Conservation (phyloP, 495 filamentous ascomycete genomes). For the Aspergillus ellipticus region DNA sequence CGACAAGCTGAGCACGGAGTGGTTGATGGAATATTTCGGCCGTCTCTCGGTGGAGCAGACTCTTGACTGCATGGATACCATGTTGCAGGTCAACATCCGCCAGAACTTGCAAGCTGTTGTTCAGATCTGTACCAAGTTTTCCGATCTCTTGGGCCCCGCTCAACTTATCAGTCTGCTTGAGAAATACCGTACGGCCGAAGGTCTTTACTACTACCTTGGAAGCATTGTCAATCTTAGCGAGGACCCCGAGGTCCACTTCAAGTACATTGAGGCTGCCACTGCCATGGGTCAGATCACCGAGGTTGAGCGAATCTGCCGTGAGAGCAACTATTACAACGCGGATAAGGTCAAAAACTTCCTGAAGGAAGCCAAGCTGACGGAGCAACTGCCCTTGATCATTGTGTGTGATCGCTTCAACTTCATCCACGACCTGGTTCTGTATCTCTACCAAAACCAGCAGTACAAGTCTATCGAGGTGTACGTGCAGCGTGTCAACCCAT, state of each 20-base stretch:
- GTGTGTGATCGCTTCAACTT: slow-evolving; percentile 99
- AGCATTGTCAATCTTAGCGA: slow-evolving; percentile 97
- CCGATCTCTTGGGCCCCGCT: slow-evolving; percentile 87
- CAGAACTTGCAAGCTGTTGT: slow-evolving; percentile 93
- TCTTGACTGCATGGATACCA: slow-evolving; percentile 89
- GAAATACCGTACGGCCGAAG: slow-evolving; percentile 94
- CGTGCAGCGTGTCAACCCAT: slow-evolving; percentile 96
- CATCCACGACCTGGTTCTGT: slow-evolving; percentile 93
- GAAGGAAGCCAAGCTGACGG: slow-evolving; percentile 88
- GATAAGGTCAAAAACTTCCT: slow-evolving; percentile 99
- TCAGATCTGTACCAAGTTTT: slow-evolving; percentile 95
- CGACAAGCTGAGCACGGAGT: slow-evolving; percentile 81
- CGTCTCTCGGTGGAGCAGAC: slow-evolving; percentile 92
- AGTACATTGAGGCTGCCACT: slow-evolving; percentile 97
- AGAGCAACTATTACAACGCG: slow-evolving; percentile 90
- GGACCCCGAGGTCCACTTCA: slow-evolving; percentile 95
- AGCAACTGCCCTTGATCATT: slow-evolving; percentile 95
- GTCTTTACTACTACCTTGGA: slow-evolving; percentile 96
- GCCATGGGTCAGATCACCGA: slow-evolving; percentile 87
- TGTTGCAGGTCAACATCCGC: slow-evolving; percentile 93
- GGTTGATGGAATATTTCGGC: slow-evolving; percentile 89
- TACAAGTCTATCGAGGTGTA: slow-evolving; percentile 99
- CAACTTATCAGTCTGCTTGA: slow-evolving; percentile 91
- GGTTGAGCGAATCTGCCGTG: slow-evolving; percentile 94
- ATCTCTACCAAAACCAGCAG: slow-evolving; percentile 98